Evolutionary conservation across 257 asterid genomes (phyloP).

Genomic region (Solanum pimpinellifolium): DNA sequence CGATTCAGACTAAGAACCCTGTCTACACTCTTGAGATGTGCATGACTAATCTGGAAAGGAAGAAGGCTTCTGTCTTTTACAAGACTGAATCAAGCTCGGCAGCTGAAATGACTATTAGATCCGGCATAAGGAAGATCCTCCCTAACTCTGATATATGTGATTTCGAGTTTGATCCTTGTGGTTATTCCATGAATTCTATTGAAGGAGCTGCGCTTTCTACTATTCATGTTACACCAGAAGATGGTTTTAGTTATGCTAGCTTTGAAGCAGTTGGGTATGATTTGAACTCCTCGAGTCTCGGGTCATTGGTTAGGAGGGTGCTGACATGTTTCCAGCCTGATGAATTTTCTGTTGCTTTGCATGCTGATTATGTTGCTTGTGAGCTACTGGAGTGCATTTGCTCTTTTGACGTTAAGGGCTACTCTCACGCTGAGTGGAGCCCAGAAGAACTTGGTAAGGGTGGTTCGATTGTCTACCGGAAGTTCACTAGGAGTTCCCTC

Average conservation of each 20-base stretch:
- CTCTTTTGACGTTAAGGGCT: not conserved
- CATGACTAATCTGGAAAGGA: conserved; percentile 27
- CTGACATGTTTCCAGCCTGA: conserved; percentile 12
- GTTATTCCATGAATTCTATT: conserved; percentile 32
- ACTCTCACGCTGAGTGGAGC: not conserved
- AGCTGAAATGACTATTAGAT: conserved; percentile 11
- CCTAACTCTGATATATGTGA: conserved; percentile 23
- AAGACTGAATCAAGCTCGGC: conserved; percentile 17
- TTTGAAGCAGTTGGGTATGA: conserved; percentile 30
- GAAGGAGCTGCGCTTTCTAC: conserved; percentile 22
- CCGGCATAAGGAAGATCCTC: conserved; percentile 25
- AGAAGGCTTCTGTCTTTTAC: conserved; percentile 21
- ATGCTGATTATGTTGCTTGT: conserved; percentile 6
- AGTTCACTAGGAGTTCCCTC: not conserved
- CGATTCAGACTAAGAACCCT: not conserved
- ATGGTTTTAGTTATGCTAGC: conserved; percentile 34
- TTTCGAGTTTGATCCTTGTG: conserved; percentile 30
- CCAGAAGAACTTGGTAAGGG: not conserved
- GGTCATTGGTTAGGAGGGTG: conserved; percentile 10
- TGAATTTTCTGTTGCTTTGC: conserved; percentile 21
- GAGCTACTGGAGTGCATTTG: not conserved
- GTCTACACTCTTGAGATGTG: conserved; percentile 28
- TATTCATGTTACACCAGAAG: conserved; percentile 31
- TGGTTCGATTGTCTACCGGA: conserved; percentile 9
- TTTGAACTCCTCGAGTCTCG: conserved; percentile 1